Percentiles rank a stretch among this genome's conserved stretches.
phyloP scores from a whole-genome alignment of 2,329 filamentous ascomycete genomes.

The Phialocephala sp. region DNA sequence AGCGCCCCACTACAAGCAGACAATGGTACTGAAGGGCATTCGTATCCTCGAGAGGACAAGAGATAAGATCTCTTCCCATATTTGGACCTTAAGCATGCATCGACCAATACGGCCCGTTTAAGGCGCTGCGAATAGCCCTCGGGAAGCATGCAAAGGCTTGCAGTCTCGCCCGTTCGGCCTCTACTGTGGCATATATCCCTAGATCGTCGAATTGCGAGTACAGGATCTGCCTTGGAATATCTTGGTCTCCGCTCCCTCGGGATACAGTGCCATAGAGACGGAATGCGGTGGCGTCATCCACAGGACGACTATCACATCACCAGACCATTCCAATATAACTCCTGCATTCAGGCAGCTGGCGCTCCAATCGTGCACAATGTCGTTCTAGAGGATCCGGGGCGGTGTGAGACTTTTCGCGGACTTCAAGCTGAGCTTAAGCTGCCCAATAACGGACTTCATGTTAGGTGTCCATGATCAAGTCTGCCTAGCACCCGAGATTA shows the following conservation, averaged over 20 bases:
- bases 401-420: slow-evolving; percentile 6
- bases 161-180: neutral
- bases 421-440: neutral
- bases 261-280: neutral
- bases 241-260: slow-evolving; percentile 1
- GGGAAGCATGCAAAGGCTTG: neutral
- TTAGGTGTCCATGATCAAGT: neutral
- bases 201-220: neutral
- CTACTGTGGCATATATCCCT: neutral
- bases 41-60: neutral
- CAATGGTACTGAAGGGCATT: neutral
- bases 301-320: slow-evolving; percentile 6
- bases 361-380: slow-evolving; percentile 12
- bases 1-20: slow-evolving; percentile 1
- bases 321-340: slow-evolving; percentile 1
- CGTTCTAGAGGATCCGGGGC: slow-evolving; percentile 6
- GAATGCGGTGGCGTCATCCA: slow-evolving; percentile 1
- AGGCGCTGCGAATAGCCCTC: neutral
- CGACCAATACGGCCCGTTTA: neutral
- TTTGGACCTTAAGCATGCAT: neutral
- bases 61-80: neutral
- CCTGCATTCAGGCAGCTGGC: neutral
- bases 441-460: slow-evolving; percentile 1
- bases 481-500: neutral
- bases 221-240: slow-evolving; percentile 1